Evolutionary conservation across 176 grass and related monocot species (phyloP).

Genomic region (Ampelocalamus luodianensis): DNA sequence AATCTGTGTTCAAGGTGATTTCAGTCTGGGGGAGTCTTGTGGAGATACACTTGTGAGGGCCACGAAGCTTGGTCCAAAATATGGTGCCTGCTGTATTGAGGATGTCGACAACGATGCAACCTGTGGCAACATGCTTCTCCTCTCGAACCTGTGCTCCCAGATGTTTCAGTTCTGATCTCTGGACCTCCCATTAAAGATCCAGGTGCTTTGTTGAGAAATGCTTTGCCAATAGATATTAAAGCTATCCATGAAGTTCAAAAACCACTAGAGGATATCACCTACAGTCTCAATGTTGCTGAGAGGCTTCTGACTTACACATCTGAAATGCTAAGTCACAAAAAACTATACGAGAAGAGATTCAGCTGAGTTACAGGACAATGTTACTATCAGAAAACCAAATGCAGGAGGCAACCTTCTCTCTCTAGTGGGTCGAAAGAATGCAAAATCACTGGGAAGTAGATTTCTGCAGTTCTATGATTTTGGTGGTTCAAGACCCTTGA

Average conservation of each 20-base stretch:
- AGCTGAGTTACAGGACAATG: no score
- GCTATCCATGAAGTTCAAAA: slow-evolving; percentile 96
- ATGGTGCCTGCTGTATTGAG: slow-evolving; percentile 64
- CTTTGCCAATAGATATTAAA: slow-evolving; percentile 92
- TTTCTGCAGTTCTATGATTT: no score
- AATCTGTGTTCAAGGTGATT: slow-evolving; percentile 48
- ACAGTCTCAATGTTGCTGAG: slow-evolving; percentile 87
- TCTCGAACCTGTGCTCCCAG: slow-evolving; percentile 65
- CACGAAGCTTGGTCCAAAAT: slow-evolving; percentile 32
- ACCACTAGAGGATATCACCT: slow-evolving; percentile 89
- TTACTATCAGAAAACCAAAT: no score
- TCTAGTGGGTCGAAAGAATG: no score
- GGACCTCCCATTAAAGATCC: slow-evolving; percentile 99
- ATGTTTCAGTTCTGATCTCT: slow-evolving; percentile 93
- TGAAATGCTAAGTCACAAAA: no score
- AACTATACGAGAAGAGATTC: no score
- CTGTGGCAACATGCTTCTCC: slow-evolving; percentile 60
- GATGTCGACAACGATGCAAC: slow-evolving; percentile 36
- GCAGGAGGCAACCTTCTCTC: no score
- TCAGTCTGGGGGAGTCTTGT: slow-evolving; percentile 51
- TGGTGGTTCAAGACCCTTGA: no score
- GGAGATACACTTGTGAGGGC: slow-evolving; percentile 52
- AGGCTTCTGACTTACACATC: neutral
- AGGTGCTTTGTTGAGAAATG: slow-evolving; percentile 92
- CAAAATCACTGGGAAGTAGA: no score